These are phyloP conservation scores for Penicillium capsulatum DNA, from an alignment of 2,329 filamentous ascomycete species.

Conservation along the genomic window DNA sequence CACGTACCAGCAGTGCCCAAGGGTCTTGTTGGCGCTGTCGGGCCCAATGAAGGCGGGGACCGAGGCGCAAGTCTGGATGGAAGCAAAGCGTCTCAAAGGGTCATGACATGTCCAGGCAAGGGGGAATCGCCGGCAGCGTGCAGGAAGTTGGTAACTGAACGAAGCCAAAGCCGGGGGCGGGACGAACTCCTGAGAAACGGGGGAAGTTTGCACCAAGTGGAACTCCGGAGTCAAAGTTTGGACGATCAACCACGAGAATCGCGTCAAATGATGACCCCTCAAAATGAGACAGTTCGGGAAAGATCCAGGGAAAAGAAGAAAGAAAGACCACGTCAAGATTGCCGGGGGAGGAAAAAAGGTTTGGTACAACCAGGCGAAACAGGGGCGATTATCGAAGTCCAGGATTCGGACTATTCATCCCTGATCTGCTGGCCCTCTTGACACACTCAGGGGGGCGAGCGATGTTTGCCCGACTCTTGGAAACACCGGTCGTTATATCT, in stretches of 20 bases:
- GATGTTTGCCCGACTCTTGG: no score
- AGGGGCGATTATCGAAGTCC: constrained; percentile 3
- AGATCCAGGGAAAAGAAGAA: not conserved
- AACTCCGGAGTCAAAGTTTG: not conserved
- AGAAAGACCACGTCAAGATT: no score
- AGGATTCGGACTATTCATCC: not conserved
- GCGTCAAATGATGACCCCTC: not conserved
- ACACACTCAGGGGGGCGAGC: not conserved
- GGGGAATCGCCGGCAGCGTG: constrained; percentile 6
- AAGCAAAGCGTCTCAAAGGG: constrained; percentile 7
- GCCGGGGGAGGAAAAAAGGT: no score
- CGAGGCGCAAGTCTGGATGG: constrained; percentile 2
- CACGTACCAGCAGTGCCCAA: constrained; percentile 17
- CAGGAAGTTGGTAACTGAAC: constrained; percentile 4
- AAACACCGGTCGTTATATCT: no score
- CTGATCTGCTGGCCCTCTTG: not conserved
- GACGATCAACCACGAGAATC: not conserved
- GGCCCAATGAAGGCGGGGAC: constrained; percentile 10
- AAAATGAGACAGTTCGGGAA: not conserved
- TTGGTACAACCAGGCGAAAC: constrained; percentile 1
- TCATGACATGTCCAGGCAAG: constrained; percentile 18
- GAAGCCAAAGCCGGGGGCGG: constrained; percentile 14
- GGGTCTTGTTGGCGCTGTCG: constrained; percentile 2
- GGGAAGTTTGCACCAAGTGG: constrained; percentile 7
- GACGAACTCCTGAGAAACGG: constrained; percentile 22